Conservation (phyloP, 1,284 basidiomycete species). For the Leccinum pachyderme region DNA sequence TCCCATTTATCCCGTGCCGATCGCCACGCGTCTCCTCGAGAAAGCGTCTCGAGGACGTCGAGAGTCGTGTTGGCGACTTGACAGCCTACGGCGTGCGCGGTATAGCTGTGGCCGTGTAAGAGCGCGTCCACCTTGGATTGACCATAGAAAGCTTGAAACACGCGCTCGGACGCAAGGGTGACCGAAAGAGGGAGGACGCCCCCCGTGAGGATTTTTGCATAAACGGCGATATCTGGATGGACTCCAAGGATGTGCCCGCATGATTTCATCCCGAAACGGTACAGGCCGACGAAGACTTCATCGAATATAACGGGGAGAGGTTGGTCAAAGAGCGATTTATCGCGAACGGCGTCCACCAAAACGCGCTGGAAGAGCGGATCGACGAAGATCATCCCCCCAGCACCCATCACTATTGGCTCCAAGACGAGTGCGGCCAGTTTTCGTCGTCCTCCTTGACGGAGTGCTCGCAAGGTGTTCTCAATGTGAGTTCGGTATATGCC, state of each 20-base stretch:
- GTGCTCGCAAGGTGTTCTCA: conserved; percentile 46
- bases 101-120: conserved; percentile 95
- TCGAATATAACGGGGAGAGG: conserved; percentile 94
- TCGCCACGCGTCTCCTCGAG: conserved; percentile 43
- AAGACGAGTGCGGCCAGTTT: conserved; percentile 77
- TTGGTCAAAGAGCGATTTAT: conserved; percentile 27
- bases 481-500: conserved; percentile 66
- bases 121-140: conserved; percentile 82
- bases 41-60: conserved; percentile 56
- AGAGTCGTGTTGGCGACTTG: conserved; percentile 86
- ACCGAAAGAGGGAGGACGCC: conserved; percentile 87
- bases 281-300: conserved; percentile 92
- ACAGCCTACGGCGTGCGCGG: conserved; percentile 89
- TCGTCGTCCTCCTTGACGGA: conserved; percentile 41
- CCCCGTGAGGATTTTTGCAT: conserved; percentile 94
- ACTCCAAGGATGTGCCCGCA: conserved; percentile 67
- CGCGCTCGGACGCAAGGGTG: conserved; percentile 76
- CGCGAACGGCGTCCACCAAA: conserved; percentile 80
- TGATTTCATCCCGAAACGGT: conserved; percentile 79
- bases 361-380: conserved; percentile 95
- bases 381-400: conserved; percentile 97
- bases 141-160: conserved; percentile 82
- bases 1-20: conserved; percentile 35
- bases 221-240: conserved; percentile 83
- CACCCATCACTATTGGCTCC: conserved; percentile 93